Evolutionary conservation across 768 basidiomycete genomes (phyloP), one percentile per base, ranked within the genome.

Genomic region (Sporobolomyces roseus): DNA sequence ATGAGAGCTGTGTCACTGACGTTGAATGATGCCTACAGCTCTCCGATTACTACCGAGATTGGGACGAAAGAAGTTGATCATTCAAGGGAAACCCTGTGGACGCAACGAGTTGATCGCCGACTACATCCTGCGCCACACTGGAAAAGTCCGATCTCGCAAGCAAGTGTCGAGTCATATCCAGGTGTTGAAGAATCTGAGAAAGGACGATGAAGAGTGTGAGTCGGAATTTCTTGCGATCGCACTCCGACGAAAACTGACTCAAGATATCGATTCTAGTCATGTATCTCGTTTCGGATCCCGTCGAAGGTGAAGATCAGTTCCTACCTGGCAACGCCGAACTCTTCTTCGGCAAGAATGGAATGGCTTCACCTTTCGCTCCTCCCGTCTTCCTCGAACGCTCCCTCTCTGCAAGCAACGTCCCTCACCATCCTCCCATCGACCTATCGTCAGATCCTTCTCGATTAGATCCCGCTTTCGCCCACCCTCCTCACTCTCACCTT

Each of bases 161-260:
- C 78, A 78, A 63, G 78, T 80, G 56, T 78, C 77, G 63, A 76
- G 75, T 32, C 79, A 80, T 58, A 75, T 78, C 29, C 79, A 80
- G 63, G 78, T 79, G 9, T 71, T 79, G 54, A 78, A 79, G 71
- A 77, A 78, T 61, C 45, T 70, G 16, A 54, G 62, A n/a, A 60
- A 64, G 32, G 54, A 73, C 45, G 73, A 76, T 52, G 43, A 32
- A 0, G 71, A 76, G 13, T 75, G 74, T 75, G 27, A 50, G 75
- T 35, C 8, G 5, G 25, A 17, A 9, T 29, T 65, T 5, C 13
- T 16, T 4, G n/a, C 17, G 49, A 21, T 43, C 2, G 25, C 25
- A 48, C 14, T 3, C 23, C 1, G 19, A 60, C 3, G 45, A 4
- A 54, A 1, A 4, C 2, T 16, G 45, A 46, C 52, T 10, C n/a